phyloP scores from a whole-genome alignment of 495 filamentous ascomycete species.

The Collariella sp. region DNA sequence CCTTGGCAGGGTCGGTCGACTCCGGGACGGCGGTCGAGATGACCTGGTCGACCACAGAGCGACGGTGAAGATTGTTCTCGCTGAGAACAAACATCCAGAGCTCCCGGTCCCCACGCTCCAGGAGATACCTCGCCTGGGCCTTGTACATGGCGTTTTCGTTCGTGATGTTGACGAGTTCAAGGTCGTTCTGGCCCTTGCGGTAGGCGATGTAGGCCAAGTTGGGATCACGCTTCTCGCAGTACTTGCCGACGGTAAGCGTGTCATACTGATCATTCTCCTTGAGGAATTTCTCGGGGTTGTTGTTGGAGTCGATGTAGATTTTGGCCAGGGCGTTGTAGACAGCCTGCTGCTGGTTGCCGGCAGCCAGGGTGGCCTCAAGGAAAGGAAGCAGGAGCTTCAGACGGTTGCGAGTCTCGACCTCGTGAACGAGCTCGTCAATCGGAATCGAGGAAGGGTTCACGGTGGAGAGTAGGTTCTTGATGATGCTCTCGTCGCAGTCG shows the following conservation, averaged over 20 bases:
- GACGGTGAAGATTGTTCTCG: conserved; percentile 87
- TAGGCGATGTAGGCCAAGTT: conserved; percentile 96
- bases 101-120: conserved; percentile 81
- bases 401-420: conserved; percentile 91
- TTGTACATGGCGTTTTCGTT: conserved; percentile 99
- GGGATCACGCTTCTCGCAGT: conserved; percentile 97
- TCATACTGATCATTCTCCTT: conserved; percentile 98
- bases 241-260: conserved; percentile 85
- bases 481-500: conserved; percentile 91
- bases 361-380: conserved; percentile 83
- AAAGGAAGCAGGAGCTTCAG: conserved; percentile 94
- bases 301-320: conserved; percentile 99
- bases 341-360: conserved; percentile 93
- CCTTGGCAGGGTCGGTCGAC: conserved; percentile 86
- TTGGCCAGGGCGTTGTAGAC: conserved; percentile 98
- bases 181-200: conserved; percentile 91
- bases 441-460: conserved; percentile 80
- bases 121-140: conserved; percentile 87
- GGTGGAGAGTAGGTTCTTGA: conserved; percentile 85
- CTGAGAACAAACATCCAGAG: conserved; percentile 94
- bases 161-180: conserved; percentile 94
- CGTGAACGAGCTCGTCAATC: conserved; percentile 89
- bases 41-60: conserved; percentile 92
- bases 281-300: conserved; percentile 96
- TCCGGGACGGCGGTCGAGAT: conserved; percentile 95